Evolutionary conservation across 805 yeast species (phyloP), one percentile per base, ranked within the genome.

Genomic region (Blastobotrys chiropterorum): DNA sequence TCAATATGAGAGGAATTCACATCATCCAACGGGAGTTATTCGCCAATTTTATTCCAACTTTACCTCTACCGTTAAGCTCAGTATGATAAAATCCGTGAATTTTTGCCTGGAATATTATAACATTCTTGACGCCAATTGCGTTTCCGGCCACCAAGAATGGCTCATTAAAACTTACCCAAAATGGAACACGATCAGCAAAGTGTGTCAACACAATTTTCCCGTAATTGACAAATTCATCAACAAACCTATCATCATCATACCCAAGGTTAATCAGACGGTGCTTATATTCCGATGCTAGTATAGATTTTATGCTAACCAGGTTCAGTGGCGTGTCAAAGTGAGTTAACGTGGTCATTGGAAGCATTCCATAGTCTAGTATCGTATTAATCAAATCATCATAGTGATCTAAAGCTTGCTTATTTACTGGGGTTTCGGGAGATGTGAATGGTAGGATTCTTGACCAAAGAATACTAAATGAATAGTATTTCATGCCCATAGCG

Each of bases 401-500:
- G 43, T 66, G 66, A 48, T 66, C 67, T 15, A 67, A 51, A 8
- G 69, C 70, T 3, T 63, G 63, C 8, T 60, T 40, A 31, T 59
- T 61, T 17, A 59, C 52, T 2, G 49, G 51, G 3, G 60, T 62
- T 26, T 11, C 34, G 8, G 34, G 34, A 21, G 43, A 42, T 17
- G 62, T 67, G 47, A 63, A 62, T 3, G 72, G 73, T 31, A 67
- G 55, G 19, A 69, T 66, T 52, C 73, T 58, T 11, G 69, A 56
- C 72, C 72, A 69, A 3, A 72, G 66, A 45, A 69, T 63, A 6
- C 67, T 52, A 55, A 69, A 58, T 4, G 71, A 67, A 54, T 69
- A 69, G 47, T 57, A 45, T 26, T 64, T 64, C 31, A 62, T 64
- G 5, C 71, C 73, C 44, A 67, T 59, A 20, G 68, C 66, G 38